A percentile compares a stretch with the other conserved stretches of the same genome.
Conservation (phyloP, 805 yeast species). For the Monosporozyma solicola region DNA sequence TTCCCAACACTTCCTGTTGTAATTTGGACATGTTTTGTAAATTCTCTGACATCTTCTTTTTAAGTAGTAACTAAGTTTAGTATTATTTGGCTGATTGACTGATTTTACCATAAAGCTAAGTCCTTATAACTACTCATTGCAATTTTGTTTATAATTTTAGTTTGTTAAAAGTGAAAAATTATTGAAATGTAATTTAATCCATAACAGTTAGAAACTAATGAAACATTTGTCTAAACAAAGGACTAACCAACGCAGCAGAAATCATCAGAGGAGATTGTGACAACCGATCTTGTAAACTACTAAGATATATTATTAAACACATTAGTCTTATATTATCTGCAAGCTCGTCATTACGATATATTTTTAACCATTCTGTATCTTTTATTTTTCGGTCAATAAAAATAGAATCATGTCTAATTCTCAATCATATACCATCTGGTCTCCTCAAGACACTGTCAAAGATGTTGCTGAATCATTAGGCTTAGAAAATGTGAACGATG, state of each 20-base stretch:
- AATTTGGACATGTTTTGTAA: conserved; percentile 3
- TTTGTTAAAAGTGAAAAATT: background rate
- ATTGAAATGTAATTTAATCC: background rate
- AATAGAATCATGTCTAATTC: conserved; percentile 15
- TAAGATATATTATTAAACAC: no score
- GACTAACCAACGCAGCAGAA: background rate
- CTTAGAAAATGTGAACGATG: conserved; percentile 67
- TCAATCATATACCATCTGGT: conserved; percentile 85
- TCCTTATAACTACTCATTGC: background rate
- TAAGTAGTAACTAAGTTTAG: no score
- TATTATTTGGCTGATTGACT: background rate
- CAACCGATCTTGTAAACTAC: background rate
- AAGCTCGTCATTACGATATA: no score
- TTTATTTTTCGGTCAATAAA: background rate
- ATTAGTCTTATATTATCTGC: no score
- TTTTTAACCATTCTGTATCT: no score
- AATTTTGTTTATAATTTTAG: background rate
- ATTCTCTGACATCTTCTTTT: background rate
- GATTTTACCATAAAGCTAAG: background rate
- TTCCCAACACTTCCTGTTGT: conserved; percentile 26
- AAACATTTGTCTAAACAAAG: background rate
- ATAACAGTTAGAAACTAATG: background rate
- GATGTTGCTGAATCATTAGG: conserved; percentile 95
- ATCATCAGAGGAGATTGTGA: background rate
- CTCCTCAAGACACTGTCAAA: conserved; percentile 92